These are phyloP conservation scores for Melanogaster broomeanus DNA, from an alignment of 768 basidiomycete genomes.

Conservation along the genomic window DNA sequence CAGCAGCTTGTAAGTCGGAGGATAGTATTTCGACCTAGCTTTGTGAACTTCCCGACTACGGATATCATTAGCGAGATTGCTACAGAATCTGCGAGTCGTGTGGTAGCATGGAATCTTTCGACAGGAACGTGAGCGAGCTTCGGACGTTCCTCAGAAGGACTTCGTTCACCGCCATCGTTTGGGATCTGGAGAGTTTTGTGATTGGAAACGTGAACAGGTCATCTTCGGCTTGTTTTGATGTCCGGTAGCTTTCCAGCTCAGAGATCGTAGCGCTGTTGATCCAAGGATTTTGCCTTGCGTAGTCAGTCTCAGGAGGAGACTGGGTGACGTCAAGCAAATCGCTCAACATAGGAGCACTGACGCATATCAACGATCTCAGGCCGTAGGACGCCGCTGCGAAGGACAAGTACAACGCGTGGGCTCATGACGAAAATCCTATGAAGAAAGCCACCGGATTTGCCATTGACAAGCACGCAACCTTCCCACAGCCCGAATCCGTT, in stretches of 20 bases:
- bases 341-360: neutral
- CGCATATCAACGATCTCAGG: neutral
- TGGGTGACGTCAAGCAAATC: neutral
- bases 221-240: conserved; percentile 3
- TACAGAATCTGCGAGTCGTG: conserved; percentile 1
- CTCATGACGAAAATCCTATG: conserved; percentile 38
- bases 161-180: conserved; percentile 4
- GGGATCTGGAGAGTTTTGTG: conserved; percentile 22
- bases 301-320: neutral
- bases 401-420: conserved; percentile 34
- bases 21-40: neutral
- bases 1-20: neutral
- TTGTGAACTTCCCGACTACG: neutral
- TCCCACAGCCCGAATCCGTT: conserved; percentile 38
- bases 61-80: neutral
- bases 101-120: conserved; percentile 3
- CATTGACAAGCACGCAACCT: conserved; percentile 14
- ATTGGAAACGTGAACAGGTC: conserved; percentile 32
- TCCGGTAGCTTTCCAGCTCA: neutral
- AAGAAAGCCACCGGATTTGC: conserved; percentile 14
- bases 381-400: conserved; percentile 21
- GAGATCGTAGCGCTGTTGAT: neutral
- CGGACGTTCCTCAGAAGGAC: conserved; percentile 2
- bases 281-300: neutral
- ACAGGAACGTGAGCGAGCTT: conserved; percentile 4